Base-by-base conservation (phyloP, 1,284 basidiomycete genomes). In the Exsudoporus floridanus region DNA sequence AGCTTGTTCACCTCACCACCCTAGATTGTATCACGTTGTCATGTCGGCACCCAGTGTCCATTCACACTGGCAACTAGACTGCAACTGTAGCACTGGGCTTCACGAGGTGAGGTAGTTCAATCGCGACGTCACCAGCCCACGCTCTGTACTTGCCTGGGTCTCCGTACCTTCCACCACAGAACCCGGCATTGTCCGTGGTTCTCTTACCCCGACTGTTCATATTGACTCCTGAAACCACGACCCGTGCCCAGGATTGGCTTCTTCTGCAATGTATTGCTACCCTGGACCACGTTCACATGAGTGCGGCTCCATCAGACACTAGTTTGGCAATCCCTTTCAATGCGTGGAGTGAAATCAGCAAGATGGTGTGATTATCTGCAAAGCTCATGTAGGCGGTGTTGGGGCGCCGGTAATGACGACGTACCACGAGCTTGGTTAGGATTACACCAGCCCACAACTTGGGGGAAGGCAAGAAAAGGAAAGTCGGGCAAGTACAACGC, bases 1-100 rank as follows among this genome's bases (percentile, higher is more conserved):
- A 39, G 47, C 55, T 71, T 71, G 67, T 71, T 54, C 52, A 13
- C 23, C 14, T 41, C 49, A 39, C 16, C 28, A 25, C 37, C 38
- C 28, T 25, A 8, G 18, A 7, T 23, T 28, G n/a, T n/a, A 30
- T 2, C 50, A 13, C 30, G 19, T 14, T 25, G 41, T 34, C 45
- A 60, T 31, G 18, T 27, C 34, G 23, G 28, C 28, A 30, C 12
- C 40, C n/a, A n/a, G n/a, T 45, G 12, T n/a, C 27, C 19, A 13
- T 13, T 14, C 2, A 28, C 12, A 5, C 28, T 30, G 10, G 23
- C 23, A n/a, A n/a, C n/a, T n/a, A n/a, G n/a, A 23, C 23, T 23
- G 28, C 28, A 30, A 30, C 5, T 2, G 5, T 10, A 30, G 12
- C 28, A 30, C 28, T 30, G 28, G 12, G 12, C 28, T 13, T 10